A percentile compares a stretch with the other conserved stretches of the same genome.
These are phyloP conservation scores for Verticillium dahliae DNA, from an alignment of 2,329 filamentous ascomycete species.

Conservation along the genomic window DNA sequence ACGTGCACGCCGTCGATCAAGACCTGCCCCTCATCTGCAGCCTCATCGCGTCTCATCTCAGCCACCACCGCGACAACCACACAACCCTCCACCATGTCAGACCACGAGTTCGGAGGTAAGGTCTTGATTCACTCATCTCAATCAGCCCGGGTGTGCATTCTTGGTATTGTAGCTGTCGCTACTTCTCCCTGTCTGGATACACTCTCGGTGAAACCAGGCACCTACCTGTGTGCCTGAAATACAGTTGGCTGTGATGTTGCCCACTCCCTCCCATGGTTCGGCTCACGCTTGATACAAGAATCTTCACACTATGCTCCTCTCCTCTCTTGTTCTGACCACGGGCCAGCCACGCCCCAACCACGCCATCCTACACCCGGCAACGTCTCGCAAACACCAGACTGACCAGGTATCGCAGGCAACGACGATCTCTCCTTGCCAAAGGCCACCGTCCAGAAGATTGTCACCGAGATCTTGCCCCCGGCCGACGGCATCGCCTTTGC, in stretches of 20 bases:
- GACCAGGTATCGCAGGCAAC: constrained; percentile 35
- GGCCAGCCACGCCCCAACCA: neutral
- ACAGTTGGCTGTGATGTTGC: neutral
- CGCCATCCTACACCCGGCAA: too few species aligned
- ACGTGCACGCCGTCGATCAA: neutral
- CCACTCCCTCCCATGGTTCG: neutral
- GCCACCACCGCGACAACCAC: neutral
- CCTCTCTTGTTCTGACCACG: neutral
- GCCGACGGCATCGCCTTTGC: constrained; percentile 76
- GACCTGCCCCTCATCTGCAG: neutral
- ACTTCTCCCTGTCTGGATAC: neutral
- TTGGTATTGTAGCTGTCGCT: neutral
- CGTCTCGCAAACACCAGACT: neutral
- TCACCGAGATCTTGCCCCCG: constrained; percentile 82
- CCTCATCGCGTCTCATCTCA: neutral
- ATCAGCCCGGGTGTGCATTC: neutral
- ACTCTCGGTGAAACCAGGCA: neutral
- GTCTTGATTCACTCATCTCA: neutral
- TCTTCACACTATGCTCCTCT: neutral
- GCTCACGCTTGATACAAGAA: neutral
- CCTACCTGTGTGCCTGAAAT: neutral
- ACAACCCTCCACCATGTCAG: constrained; percentile 45
- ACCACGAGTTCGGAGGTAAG: constrained; percentile 60
- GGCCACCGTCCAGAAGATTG: constrained; percentile 75
- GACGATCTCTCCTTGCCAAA: constrained; percentile 61